A percentile compares a stretch with the other conserved stretches of the same genome.
These are phyloP conservation scores for Coemansia biformis DNA, from an alignment of 192 early-diverging fungal species.

Conservation along the genomic window DNA sequence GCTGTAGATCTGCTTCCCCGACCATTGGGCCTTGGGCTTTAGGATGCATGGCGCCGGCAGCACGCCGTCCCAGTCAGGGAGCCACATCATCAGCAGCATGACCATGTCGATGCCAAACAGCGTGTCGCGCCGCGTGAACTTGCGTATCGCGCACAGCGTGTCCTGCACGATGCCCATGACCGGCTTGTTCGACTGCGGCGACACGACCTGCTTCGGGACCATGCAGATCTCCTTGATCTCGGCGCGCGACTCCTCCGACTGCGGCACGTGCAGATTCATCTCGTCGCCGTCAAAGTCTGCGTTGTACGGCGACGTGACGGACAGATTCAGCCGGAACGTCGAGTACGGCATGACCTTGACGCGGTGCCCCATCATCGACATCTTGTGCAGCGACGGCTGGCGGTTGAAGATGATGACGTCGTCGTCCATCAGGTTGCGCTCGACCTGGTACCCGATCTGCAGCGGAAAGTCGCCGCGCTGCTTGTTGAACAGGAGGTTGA, in stretches of 20 bases:
- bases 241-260: slow-evolving; percentile 92
- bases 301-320: slow-evolving; percentile 96
- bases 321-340: slow-evolving; percentile 95
- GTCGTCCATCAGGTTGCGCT: slow-evolving; percentile 90
- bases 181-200: slow-evolving; percentile 95
- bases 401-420: slow-evolving; percentile 99
- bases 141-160: slow-evolving; percentile 90
- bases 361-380: slow-evolving; percentile 99
- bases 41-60: slow-evolving; percentile 90
- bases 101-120: slow-evolving; percentile 83
- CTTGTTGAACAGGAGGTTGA: slow-evolving; percentile 84
- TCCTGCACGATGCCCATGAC: slow-evolving; percentile 99
- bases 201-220: slow-evolving; percentile 96
- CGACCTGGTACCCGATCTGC: slow-evolving; percentile 88
- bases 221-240: slow-evolving; percentile 96
- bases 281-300: slow-evolving; percentile 99
- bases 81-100: slow-evolving; percentile 95
- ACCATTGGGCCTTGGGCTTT: slow-evolving; percentile 96
- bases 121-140: slow-evolving; percentile 91
- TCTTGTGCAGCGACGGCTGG: slow-evolving; percentile 97
- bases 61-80: slow-evolving; percentile 92
- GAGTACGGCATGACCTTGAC: slow-evolving; percentile 98
- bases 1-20: slow-evolving; percentile 93
- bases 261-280: slow-evolving; percentile 99
- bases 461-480: slow-evolving; percentile 76